Evolutionary conservation across 2,329 filamentous ascomycete species (phyloP), one percentile per base, ranked within the genome.

Genomic region (Alternaria angustiovoidea): DNA sequence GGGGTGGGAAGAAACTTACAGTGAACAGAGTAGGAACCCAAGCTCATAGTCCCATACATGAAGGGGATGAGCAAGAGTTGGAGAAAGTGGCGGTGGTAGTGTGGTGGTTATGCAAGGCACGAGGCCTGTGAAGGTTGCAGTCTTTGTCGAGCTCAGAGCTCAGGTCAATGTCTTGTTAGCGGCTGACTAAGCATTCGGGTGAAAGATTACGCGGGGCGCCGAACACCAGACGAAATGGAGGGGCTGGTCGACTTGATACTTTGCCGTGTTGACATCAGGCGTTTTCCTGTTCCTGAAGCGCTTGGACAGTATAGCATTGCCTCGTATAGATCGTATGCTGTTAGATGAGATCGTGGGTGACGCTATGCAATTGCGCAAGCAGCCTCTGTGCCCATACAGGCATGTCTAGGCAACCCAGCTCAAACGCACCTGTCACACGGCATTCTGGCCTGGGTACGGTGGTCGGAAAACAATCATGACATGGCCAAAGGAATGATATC

Each of bases 241-340:
- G 38, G 54, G 56, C 55, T 54, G 44, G 56, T 22, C 32, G 47
- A 36, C 41, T 56, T 42, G 48, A 47, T 51, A 18, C 41, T 46
- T 28, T 20, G 30, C 7, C 38, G 26, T 51, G 22, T 30, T 51
- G 49, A 26, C 39, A 48, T 11, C 57, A 63, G 64, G 43, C 42
- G 51, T 54, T 64, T 70, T 61, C 65, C 67, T 72, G 68, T 72
- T 68, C 65, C 68, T 70, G 68, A 54, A 54, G 51, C 36, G 62
- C 54, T 62, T 55, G 41, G 52, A 52, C 30, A 44, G 47, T 36
- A 62, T 65, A 65, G 61, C 62, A 66, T 63, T 63, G 59, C 52
- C 26, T 38, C 32, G 48, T 56, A 54, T 43, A 41, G 49, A 44
- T 41, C 16, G 61, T 18, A 12, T 26, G 32, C 38, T 24, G 52